Base-by-base conservation (phyloP, 2,329 filamentous ascomycete species). In the Claviceps cyperi region DNA sequence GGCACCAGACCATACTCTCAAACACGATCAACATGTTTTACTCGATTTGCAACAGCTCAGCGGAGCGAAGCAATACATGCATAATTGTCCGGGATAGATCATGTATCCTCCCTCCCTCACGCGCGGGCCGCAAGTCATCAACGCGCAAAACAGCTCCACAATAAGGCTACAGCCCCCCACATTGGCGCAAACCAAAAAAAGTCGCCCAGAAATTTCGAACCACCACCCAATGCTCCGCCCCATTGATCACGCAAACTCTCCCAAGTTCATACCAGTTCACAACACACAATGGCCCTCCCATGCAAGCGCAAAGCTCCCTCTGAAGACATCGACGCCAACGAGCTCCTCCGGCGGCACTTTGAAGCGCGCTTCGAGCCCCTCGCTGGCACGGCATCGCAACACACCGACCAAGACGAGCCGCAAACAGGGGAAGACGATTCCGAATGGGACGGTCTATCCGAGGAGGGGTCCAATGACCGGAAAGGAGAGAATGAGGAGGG, bases 321-420 rank as follows among this genome's bases (percentile, higher is more conserved):
- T 1, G 64, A 28, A 22, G 22, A 69, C 40, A 70, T 77, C 55
- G 75, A 81, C 52, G 74, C 84, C 13, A 80, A 86, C 57, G 86
- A 83, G 50, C 76, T 90, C 51, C 86, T 98, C 60, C 81, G 82
- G 51, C 80, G 79, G 57, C 84, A 91, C 62, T 97, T 97, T 62
- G 92, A 96, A 67, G 79, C 86, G 28, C 82, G 85, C 62, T 97
- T 96, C 69, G 78, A 81, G 62, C 88, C 91, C 8, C 65, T 95
- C 39, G 72, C 72, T 40, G 63, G 66, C 60, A 45, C 13, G 5
- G 2, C 24, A 3, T 22, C 43, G 19, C 7, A 35, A 11, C 19
- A 7, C 46, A 17, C 37, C 7, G 60, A 56, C n/a, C 50, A 51
- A 28, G 53, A 62, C 19, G 53, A 60, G 19, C 62, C 22, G 1